These are phyloP conservation scores for Obelidium mucronatum DNA, from an alignment of 192 early-diverging fungal species.

Conservation along the genomic window DNA sequence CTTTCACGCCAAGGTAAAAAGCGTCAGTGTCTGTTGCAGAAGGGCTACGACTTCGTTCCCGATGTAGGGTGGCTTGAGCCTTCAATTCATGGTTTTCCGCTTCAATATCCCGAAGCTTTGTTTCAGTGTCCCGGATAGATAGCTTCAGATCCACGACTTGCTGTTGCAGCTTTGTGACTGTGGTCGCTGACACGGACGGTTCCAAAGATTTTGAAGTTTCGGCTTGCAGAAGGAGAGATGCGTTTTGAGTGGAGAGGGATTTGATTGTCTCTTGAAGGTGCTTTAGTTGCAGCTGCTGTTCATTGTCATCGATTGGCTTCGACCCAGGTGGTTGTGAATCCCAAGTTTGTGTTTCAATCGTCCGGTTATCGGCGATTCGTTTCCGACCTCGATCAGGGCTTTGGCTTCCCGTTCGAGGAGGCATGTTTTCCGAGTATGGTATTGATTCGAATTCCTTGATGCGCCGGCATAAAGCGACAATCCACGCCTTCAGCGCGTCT, in stretches of 20 bases:
- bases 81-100: background rate
- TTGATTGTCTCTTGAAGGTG: background rate
- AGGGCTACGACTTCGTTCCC: background rate
- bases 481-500: background rate
- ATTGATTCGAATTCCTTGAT: background rate
- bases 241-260: background rate
- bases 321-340: background rate
- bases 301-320: background rate
- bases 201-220: background rate
- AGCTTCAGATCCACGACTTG: conserved; percentile 3
- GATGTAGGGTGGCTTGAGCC: too few relatives aligned
- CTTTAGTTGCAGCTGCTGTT: background rate
- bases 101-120: background rate
- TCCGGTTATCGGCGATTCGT: background rate
- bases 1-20: background rate
- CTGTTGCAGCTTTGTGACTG: background rate
- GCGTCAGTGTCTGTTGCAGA: too few relatives aligned
- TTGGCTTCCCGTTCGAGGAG: too few relatives aligned
- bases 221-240: background rate
- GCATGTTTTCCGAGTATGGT: background rate
- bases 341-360: conserved; percentile 6
- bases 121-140: background rate
- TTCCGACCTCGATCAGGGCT: background rate
- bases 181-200: background rate
- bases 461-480: background rate